phyloP scores from a whole-genome alignment of 2,329 filamentous ascomycete genomes.

The Aspergillus sojae region DNA sequence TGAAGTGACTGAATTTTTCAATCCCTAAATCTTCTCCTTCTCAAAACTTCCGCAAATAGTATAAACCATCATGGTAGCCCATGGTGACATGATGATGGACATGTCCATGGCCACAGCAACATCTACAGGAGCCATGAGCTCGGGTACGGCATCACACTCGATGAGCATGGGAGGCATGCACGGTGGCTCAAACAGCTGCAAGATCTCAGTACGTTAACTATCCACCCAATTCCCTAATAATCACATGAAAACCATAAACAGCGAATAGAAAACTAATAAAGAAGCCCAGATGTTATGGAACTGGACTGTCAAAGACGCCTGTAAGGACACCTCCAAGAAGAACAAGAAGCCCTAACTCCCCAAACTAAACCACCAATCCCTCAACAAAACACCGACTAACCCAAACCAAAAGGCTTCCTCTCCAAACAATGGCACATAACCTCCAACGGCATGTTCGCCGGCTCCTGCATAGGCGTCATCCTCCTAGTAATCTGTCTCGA shows the following conservation, averaged over 20 bases:
- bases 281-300: conserved; percentile 33
- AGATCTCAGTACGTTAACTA: conserved; percentile 28
- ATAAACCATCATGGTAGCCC: background rate
- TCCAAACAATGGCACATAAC: conserved; percentile 69
- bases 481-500: conserved; percentile 74
- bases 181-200: conserved; percentile 17
- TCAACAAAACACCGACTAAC: background rate
- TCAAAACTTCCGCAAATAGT: too few species aligned
- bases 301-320: conserved; percentile 32
- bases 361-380: too few species aligned
- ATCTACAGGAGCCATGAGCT: conserved; percentile 12
- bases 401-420: conserved; percentile 61
- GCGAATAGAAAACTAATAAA: background rate
- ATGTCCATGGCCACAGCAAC: conserved; percentile 61
- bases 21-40: background rate
- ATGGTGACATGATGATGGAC: conserved; percentile 47
- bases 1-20: background rate
- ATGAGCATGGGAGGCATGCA: conserved; percentile 7
- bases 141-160: background rate
- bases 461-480: conserved; percentile 76
- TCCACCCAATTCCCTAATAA: background rate
- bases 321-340: conserved; percentile 7
- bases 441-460: conserved; percentile 72
- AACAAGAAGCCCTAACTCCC: background rate
- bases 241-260: too few species aligned